Percentiles rank a stretch among this genome's conserved stretches.
phyloP scores from a whole-genome alignment of 192 early-diverging fungal species.

The Lobosporangium transversale region DNA sequence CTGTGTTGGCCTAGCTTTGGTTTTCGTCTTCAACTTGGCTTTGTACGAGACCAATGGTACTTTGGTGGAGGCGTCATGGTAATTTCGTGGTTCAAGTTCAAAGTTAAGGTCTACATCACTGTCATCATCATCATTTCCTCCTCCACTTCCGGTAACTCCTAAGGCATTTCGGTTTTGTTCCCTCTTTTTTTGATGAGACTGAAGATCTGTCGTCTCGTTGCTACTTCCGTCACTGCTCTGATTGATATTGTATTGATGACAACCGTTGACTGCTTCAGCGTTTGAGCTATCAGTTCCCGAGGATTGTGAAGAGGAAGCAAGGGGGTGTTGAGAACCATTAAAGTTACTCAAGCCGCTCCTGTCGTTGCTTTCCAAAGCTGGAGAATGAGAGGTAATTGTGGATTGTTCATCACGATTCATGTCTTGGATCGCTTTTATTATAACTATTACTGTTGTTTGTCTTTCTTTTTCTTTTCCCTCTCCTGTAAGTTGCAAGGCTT shows the following conservation, averaged over 20 bases:
- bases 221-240: slow-evolving; percentile 34
- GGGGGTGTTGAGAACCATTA: neutral
- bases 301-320: neutral
- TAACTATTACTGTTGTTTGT: too few relatives aligned
- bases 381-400: too few relatives aligned
- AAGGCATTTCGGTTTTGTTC: too few relatives aligned
- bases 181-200: neutral
- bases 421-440: too few relatives aligned
- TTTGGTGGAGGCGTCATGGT: slow-evolving; percentile 21
- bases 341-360: too few relatives aligned
- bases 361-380: too few relatives aligned
- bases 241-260: slow-evolving; percentile 26
- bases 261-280: neutral
- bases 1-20: slow-evolving; percentile 14
- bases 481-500: too few relatives aligned
- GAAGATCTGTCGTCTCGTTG: slow-evolving; percentile 41
- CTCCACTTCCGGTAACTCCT: neutral
- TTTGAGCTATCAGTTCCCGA: neutral
- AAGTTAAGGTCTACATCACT: slow-evolving; percentile 31
- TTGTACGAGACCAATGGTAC: slow-evolving; percentile 38
- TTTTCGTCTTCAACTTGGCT: neutral
- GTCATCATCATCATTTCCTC: slow-evolving; percentile 7
- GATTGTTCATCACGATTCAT: too few relatives aligned
- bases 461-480: too few relatives aligned
- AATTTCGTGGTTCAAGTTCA: slow-evolving; percentile 2